Evolutionary conservation across 768 basidiomycete genomes (phyloP).

Genomic region (Boletus tylopilopsis): DNA sequence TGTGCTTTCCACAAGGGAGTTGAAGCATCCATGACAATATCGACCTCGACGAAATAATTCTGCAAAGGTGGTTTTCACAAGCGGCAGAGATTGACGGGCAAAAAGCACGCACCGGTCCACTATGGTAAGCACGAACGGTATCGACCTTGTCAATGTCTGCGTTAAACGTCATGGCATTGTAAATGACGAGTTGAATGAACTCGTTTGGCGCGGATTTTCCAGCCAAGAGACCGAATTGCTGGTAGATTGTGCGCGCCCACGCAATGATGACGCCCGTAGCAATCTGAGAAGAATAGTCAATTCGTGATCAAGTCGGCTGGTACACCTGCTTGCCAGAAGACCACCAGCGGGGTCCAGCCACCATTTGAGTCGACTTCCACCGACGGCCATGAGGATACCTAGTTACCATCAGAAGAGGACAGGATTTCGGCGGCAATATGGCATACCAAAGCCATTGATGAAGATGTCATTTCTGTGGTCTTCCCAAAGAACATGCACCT

Average conservation of each 20-base stretch:
- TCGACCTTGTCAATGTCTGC: constrained; percentile 84
- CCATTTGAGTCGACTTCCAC: constrained; percentile 77
- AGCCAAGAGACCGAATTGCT: constrained; percentile 81
- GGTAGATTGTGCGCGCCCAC: constrained; percentile 74
- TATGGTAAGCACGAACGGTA: constrained; percentile 91
- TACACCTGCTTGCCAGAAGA: constrained; percentile 52
- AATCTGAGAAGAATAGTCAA: constrained; percentile 45
- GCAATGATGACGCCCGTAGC: constrained; percentile 72
- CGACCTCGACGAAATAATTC: constrained; percentile 94
- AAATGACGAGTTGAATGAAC: constrained; percentile 86
- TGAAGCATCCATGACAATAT: constrained; percentile 86
- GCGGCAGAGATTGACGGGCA: neutral
- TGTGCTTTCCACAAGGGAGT: constrained; percentile 90
- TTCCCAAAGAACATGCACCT: constrained; percentile 94
- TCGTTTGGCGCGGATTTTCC: constrained; percentile 92
- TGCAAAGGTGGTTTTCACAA: constrained; percentile 24
- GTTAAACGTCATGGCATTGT: constrained; percentile 87
- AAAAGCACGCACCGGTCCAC: constrained; percentile 56
- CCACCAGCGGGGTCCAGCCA: constrained; percentile 82
- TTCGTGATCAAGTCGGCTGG: neutral
- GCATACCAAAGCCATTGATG: constrained; percentile 71
- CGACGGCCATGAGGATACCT: constrained; percentile 82
- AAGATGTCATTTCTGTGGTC: constrained; percentile 94
- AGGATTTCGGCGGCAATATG: neutral
- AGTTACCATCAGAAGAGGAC: constrained; percentile 1